Conservation (phyloP, 169 alveolate genomes). For the Plasmodium fragile region DNA sequence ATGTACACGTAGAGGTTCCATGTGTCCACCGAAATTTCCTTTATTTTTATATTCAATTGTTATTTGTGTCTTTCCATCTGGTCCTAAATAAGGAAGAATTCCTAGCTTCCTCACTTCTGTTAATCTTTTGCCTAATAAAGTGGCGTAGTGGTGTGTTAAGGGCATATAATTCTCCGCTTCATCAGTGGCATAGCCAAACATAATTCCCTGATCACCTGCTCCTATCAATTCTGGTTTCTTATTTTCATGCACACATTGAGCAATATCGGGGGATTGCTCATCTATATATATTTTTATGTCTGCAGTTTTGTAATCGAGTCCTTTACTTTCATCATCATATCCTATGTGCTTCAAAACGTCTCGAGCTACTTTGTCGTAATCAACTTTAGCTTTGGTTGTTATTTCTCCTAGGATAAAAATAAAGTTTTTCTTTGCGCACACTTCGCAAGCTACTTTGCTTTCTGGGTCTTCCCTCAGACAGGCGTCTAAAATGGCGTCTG, state of each 20-base stretch:
- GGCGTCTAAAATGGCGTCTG: slow-evolving; percentile 99
- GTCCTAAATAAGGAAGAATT: slow-evolving; percentile 95
- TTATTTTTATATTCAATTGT: slow-evolving; percentile 91
- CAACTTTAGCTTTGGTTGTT: slow-evolving; percentile 92
- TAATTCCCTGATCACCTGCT: slow-evolving; percentile 98
- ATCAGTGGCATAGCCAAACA: slow-evolving; percentile 99
- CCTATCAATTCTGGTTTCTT: slow-evolving; percentile 87
- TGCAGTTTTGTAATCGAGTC: slow-evolving; percentile 96
- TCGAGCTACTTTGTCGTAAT: slow-evolving; percentile 95
- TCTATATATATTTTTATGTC: slow-evolving; percentile 94
- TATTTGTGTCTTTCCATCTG: slow-evolving; percentile 99
- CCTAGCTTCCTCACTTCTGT: slow-evolving; percentile 95
- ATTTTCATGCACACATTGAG: slow-evolving; percentile 96
- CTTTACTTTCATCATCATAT: slow-evolving; percentile 90
- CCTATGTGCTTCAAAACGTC: slow-evolving; percentile 94
- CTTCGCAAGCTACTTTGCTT: slow-evolving; percentile 96
- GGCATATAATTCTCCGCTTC: slow-evolving; percentile 99
- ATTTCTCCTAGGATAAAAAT: slow-evolving; percentile 99
- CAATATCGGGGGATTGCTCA: slow-evolving; percentile 96
- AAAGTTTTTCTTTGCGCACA: slow-evolving; percentile 95
- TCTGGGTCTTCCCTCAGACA: slow-evolving; percentile 94
- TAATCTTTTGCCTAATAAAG: slow-evolving; percentile 93
- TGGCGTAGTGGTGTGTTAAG: slow-evolving; percentile 96
- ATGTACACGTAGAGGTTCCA: slow-evolving; percentile 94
- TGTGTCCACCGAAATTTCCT: slow-evolving; percentile 88